Evolutionary conservation across 805 yeast genomes (phyloP).

Genomic region (Metschnikowia matae): DNA sequence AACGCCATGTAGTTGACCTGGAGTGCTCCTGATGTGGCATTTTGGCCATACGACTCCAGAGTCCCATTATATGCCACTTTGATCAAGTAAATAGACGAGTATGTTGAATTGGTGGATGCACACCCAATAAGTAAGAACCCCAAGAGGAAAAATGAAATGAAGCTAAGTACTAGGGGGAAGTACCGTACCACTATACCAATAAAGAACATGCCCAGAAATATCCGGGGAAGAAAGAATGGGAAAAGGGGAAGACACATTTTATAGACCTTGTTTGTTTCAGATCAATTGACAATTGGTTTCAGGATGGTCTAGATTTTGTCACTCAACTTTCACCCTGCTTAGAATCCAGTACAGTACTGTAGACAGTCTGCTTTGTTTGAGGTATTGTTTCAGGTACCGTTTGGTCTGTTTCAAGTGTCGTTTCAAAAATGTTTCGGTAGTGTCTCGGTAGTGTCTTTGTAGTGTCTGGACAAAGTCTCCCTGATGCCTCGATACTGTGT

Average conservation of each 20-base stretch:
- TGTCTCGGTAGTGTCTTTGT: no score
- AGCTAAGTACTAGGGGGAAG: conserved; percentile 28
- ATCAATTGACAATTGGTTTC: neutral
- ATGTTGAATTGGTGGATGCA: conserved; percentile 34
- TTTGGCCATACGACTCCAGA: neutral
- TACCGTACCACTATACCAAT: conserved; percentile 9
- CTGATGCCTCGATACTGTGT: no score
- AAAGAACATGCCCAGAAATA: conserved; percentile 14
- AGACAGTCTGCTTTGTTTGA: no score
- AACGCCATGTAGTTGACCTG: conserved; percentile 54
- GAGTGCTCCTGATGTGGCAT: conserved; percentile 23
- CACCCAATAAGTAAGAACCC: conserved; percentile 58
- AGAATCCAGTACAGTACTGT: no score
- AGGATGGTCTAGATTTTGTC: neutral
- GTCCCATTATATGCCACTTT: conserved; percentile 45
- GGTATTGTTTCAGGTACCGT: no score
- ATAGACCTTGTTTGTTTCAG: neutral
- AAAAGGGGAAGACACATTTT: conserved; percentile 13
- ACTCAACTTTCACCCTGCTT: no score
- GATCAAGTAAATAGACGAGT: conserved; percentile 49
- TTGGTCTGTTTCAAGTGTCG: no score
- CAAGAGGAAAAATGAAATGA: conserved; percentile 48
- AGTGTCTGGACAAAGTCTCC: no score
- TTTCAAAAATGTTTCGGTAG: no score
- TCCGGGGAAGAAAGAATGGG: conserved; percentile 5